Evolutionary conservation across 208 protist genomes (phyloP), one percentile per base, ranked within the genome.

Genomic region (Trypanosomatidae sp.): DNA sequence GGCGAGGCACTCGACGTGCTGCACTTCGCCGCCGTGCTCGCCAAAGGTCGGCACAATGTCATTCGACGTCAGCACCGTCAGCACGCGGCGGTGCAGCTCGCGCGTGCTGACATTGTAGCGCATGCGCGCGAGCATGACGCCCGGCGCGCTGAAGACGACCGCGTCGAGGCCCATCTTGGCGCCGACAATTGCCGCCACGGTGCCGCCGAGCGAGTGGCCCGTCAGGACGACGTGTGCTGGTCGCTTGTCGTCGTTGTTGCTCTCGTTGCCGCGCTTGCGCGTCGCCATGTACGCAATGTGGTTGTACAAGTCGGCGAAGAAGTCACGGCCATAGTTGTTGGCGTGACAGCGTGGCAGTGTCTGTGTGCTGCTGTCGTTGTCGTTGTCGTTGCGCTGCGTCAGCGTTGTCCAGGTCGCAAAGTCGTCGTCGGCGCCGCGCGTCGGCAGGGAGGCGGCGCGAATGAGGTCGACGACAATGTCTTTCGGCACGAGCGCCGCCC

Each of bases 301-400:
- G 51, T 88, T 88, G 47, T 74, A 67, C 23, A 75, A 48, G 53
- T 88, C 73, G 5, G 57, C 67, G 49, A 74, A 88, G 53, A 84
- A 88, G 59, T 88, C 70, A 21, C 79, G 56, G 25, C 61, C 26
- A 43, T 80, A 82, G 60, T 88, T 88, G 59, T 88, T 88, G 37
- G 67, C 57, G 27, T 60, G 66, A 48, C 79, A 88, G n/a, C 52
- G 13, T 15, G 56, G 73, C 20, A 75, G 58, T 32, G 46, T 73
- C 48, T 81, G 78, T 16, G 13, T 22, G 46, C 58, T 71, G 23
- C 30, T 39, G n/a, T n/a, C n/a, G n/a, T n/a, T 25, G 49, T 51
- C 26, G 51, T 25, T 35, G n/a, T 35, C n/a, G 30, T 11, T 35
- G 30, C 30, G 11, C 11, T 35, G 30, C 43, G 25, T 15, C 8